These are phyloP conservation scores for Phialocephala subalpina DNA, from an alignment of 2,329 filamentous ascomycete genomes.

Conservation along the genomic window DNA sequence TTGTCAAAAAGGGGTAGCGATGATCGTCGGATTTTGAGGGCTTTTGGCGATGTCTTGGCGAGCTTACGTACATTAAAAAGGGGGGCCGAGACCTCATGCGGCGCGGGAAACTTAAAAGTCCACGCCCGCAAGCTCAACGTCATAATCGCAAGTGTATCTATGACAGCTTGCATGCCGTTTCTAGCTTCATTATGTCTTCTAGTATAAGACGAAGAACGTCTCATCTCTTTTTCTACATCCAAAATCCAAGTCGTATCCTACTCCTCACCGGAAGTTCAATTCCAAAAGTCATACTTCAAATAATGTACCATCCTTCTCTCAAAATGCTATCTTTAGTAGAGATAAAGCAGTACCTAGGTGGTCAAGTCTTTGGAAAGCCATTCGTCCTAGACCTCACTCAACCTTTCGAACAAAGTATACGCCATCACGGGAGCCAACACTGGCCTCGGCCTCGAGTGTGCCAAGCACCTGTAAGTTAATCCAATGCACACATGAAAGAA, in stretches of 20 bases:
- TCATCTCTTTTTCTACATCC: background rate
- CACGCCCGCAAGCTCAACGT: background rate
- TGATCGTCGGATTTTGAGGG: conserved; percentile 11
- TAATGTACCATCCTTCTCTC: too few relatives aligned
- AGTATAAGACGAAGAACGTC: background rate
- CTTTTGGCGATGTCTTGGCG: background rate
- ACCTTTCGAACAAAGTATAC: background rate
- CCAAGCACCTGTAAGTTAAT: background rate
- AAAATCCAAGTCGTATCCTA: background rate
- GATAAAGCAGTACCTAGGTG: conserved; percentile 8
- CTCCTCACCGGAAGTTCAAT: background rate
- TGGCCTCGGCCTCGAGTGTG: conserved; percentile 14
- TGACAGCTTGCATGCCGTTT: background rate
- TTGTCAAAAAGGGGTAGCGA: too few relatives aligned
- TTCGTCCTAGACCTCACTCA: too few relatives aligned
- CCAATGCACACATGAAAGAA: too few relatives aligned
- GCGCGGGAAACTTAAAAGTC: background rate
- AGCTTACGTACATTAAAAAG: background rate
- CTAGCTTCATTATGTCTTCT: background rate
- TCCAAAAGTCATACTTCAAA: background rate
- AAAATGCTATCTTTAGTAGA: conserved; percentile 12
- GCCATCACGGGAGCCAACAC: conserved; percentile 15
- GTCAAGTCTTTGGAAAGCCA: conserved; percentile 9
- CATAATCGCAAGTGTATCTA: background rate
- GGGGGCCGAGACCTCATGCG: background rate